phyloP scores from a whole-genome alignment of 441 rosid species.

The Eruca vesicaria region DNA sequence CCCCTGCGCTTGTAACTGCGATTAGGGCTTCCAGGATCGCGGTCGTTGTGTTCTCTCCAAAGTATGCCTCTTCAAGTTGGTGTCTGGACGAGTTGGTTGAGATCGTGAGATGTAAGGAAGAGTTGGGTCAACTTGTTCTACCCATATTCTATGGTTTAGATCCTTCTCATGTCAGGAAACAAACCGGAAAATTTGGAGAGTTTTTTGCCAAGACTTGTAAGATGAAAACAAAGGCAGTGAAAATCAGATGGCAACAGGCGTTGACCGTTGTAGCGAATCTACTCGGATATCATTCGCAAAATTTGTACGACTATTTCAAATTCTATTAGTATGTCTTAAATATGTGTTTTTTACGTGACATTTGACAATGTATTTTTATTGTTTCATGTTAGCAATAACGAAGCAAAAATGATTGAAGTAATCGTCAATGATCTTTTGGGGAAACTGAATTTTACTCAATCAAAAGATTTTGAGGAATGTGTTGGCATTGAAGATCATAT shows the following conservation, averaged over 20 bases:
- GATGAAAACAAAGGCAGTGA: neutral
- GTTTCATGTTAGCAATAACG: neutral
- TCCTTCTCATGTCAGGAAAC: conserved; percentile 5
- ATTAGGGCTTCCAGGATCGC: neutral
- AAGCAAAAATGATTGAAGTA: neutral
- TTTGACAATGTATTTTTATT: neutral
- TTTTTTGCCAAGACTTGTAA: neutral
- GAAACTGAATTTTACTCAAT: neutral
- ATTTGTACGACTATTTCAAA: neutral
- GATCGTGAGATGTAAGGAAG: neutral
- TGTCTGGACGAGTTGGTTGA: conserved; percentile 4
- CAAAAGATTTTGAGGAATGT: neutral
- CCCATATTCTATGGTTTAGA: conserved; percentile 9
- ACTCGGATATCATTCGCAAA: neutral
- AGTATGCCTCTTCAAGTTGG: neutral
- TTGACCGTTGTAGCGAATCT: neutral
- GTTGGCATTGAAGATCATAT: neutral
- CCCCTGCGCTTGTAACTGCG: neutral
- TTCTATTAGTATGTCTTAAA: neutral
- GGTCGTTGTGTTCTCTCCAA: neutral
- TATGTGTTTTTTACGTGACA: neutral
- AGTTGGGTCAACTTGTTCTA: neutral
- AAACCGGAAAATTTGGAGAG: neutral
- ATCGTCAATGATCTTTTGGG: neutral
- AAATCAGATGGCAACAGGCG: neutral